Evolutionary conservation across 1,284 basidiomycete genomes (phyloP), one percentile per base, ranked within the genome.

Genomic region (Austroboletus niveus): DNA sequence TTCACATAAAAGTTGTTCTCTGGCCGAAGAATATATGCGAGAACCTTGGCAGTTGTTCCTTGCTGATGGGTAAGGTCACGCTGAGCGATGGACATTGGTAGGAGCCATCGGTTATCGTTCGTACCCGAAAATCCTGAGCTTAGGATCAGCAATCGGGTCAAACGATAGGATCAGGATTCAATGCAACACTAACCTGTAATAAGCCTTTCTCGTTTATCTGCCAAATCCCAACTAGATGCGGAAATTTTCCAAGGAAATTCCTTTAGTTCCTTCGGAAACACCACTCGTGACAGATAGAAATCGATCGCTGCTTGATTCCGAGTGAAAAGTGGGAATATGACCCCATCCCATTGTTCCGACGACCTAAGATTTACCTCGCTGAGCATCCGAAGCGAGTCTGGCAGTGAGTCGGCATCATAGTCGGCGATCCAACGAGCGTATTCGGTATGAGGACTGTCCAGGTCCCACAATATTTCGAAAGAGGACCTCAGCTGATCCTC

Each of bases 201-300:
- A 1, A 17, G 10, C 8, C 7, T 24, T 6, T 39, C 34, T 2
- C 39, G 22, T 10, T 42, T 47, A 46, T 73, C 71, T 0, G 73
- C 76, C 24, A 81, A 60, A 64, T 81, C 79, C 78, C 79, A 81
- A 0, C 71, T 72, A 14, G 75, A 78, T 5, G 76, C 72, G 2
- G 71, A 58, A 4, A 81, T 60, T 56, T 78, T 80, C 24, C 61
- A 53, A 0, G 68, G 69, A 49, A 79, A 81, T 39, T 77, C 71
- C 47, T 75, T 76, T 0, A 74, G 75, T 42, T 56, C 54, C 2
- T 17, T 0, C 72, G 68, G 12, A 24, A 58, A 54, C 3, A 56
- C 54, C 2, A 56, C 42, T 5, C 12, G 62, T 0, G 72, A 63
- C 9, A 81, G 65, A 58, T 69, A 82, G 57, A 81, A 82, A 38